Conservation (phyloP, 2,329 filamentous ascomycete species). For the Ampelomyces quisqualis region DNA sequence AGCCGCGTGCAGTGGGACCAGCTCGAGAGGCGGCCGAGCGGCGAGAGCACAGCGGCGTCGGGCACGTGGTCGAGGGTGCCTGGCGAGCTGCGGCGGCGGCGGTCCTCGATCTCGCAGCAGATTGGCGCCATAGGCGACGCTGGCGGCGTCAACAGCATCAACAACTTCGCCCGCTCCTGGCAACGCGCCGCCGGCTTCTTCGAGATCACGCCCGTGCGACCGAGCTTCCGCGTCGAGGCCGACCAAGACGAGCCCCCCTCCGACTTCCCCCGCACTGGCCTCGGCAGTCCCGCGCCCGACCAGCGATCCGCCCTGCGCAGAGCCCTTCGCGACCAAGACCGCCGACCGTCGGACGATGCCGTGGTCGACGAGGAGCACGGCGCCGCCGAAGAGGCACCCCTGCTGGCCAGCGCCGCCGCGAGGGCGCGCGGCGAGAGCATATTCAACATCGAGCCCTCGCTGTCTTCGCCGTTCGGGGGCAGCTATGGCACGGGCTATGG, state of each 20-base stretch:
- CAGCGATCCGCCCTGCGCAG: conserved; percentile 47
- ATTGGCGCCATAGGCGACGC: conserved; percentile 62
- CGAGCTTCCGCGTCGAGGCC: conserved; percentile 63
- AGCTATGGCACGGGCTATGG: conserved; percentile 68
- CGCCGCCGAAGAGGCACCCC: conserved; percentile 32
- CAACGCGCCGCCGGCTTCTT: conserved; percentile 85
- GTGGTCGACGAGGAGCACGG: conserved; percentile 40
- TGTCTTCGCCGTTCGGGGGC: conserved; percentile 69
- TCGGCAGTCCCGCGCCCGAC: conserved; percentile 36
- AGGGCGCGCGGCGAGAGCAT: conserved; percentile 46
- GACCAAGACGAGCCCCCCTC: conserved; percentile 39
- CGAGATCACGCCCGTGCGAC: conserved; percentile 79
- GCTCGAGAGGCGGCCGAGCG: conserved; percentile 33
- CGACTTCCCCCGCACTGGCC: conserved; percentile 34
- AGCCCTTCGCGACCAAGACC: conserved; percentile 41
- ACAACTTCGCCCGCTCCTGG: conserved; percentile 91
- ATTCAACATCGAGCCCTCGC: conserved; percentile 53
- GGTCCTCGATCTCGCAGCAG: conserved; percentile 54
- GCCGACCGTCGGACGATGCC: conserved; percentile 43
- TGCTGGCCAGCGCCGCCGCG: conserved; percentile 30
- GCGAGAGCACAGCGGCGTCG: conserved; percentile 32
- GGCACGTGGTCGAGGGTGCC: conserved; percentile 24
- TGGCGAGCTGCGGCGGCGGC: conserved; percentile 40
- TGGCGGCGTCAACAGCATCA: conserved; percentile 89
- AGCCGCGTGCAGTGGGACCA: conserved; percentile 45